Conservation (phyloP, 257 asterid genomes). For the Capsicum chinense region DNA sequence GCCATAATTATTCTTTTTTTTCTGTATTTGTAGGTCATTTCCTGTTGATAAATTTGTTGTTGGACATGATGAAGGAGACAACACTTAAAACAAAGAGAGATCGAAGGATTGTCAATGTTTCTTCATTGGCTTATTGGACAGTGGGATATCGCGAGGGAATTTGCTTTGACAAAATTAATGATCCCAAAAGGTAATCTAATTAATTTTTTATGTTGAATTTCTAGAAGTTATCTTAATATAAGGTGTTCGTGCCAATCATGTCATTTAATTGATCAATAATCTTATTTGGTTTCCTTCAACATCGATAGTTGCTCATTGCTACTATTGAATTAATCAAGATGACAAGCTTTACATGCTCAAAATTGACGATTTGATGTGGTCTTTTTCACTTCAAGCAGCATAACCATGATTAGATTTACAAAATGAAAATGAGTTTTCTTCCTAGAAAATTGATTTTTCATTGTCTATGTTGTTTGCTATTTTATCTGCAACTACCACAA, state of each 20-base stretch:
- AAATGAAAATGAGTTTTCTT: not conserved
- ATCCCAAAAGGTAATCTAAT: slow-evolving; percentile 51
- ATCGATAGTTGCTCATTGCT: not conserved
- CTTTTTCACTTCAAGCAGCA: slow-evolving; percentile 6
- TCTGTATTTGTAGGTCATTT: slow-evolving; percentile 74
- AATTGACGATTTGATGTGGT: not conserved
- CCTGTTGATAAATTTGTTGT: slow-evolving; percentile 64
- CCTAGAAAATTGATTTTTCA: not conserved
- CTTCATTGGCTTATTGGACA: slow-evolving; percentile 65
- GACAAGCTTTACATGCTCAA: not conserved
- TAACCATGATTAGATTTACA: not conserved
- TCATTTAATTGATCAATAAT: not conserved
- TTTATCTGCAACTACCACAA: slow-evolving; percentile 52
- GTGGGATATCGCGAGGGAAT: slow-evolving; percentile 61
- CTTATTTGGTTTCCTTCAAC: not conserved
- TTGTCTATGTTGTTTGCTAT: slow-evolving; percentile 27
- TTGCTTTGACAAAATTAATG: slow-evolving; percentile 64
- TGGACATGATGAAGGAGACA: slow-evolving; percentile 83
- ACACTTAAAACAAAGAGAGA: slow-evolving; percentile 57
- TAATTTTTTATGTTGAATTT: not conserved
- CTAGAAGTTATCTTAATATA: slow-evolving; percentile 8
- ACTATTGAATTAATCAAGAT: not conserved
- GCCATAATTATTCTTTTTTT: not conserved
- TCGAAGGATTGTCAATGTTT: slow-evolving; percentile 83
- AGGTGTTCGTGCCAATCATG: not conserved